These are phyloP conservation scores for Chenopodium suecicum DNA, from an alignment of 148 eudicot genomes.

Conservation along the genomic window DNA sequence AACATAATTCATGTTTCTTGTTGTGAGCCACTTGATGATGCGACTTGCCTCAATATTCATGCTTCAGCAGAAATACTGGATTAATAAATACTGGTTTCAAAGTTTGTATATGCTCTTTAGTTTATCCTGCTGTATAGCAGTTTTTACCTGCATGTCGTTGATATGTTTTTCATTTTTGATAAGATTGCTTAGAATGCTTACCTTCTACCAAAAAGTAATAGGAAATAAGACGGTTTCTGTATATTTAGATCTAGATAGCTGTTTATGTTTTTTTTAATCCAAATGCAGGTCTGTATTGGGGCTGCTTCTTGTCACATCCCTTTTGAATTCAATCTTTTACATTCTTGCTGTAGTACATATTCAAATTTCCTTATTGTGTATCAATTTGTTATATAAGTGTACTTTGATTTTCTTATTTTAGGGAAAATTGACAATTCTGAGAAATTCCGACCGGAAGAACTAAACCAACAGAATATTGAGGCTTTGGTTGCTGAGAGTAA, in stretches of 20 bases:
- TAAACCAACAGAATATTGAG: slow-evolving; percentile 97
- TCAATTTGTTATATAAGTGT: background rate
- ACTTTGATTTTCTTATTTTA: slow-evolving; percentile 23
- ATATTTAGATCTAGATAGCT: background rate
- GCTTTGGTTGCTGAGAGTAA: slow-evolving; percentile 98
- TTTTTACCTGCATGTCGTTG: too few species aligned
- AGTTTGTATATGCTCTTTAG: background rate
- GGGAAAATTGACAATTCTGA: slow-evolving; percentile 78
- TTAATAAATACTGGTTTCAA: background rate
- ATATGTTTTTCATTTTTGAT: too few species aligned
- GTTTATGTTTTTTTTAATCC: background rate
- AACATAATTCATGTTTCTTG: background rate
- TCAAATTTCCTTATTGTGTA: background rate
- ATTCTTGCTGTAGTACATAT: background rate
- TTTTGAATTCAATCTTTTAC: background rate
- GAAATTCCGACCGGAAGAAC: slow-evolving; percentile 91
- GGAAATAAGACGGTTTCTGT: too few species aligned
- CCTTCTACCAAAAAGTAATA: background rate
- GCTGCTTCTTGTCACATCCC: background rate
- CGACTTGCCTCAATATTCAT: background rate
- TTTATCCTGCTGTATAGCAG: background rate
- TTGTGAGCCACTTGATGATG: background rate
- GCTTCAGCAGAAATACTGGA: background rate
- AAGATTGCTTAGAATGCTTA: background rate
- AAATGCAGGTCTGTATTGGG: background rate